Evolutionary conservation across 2,329 filamentous ascomycete species (phyloP).

Genomic region (Ceratocystis harringtonii): DNA sequence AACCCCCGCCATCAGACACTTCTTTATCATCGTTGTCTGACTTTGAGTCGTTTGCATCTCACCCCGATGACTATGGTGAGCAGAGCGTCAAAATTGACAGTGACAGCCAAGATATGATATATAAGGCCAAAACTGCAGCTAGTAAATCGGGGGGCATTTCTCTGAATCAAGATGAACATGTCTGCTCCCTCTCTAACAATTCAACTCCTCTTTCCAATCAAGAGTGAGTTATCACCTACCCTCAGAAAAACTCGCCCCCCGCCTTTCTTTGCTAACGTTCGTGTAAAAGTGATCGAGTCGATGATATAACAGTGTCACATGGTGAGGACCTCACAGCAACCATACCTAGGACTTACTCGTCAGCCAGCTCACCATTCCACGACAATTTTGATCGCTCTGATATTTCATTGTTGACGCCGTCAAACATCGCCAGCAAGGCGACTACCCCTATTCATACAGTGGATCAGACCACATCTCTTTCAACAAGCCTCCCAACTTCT

Average conservation of each 20-base stretch:
- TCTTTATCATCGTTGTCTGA: conserved; percentile 12
- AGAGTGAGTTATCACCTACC: neutral
- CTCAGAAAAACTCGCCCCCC: neutral
- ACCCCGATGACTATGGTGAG: neutral
- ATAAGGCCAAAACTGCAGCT: neutral
- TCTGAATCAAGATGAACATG: neutral
- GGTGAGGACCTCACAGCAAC: neutral
- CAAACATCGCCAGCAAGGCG: conserved; percentile 45
- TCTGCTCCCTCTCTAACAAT: neutral
- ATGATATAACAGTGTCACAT: neutral
- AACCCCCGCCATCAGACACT: conserved; percentile 6
- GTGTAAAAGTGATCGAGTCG: neutral
- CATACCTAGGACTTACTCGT: conserved; percentile 1
- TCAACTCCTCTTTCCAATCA: neutral
- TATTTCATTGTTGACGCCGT: conserved; percentile 35
- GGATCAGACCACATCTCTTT: conserved; percentile 20
- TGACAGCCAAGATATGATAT: neutral
- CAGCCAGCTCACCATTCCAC: conserved; percentile 29
- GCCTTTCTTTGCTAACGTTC: neutral
- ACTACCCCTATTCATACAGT: conserved; percentile 40
- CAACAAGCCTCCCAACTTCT: neutral
- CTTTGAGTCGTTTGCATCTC: conserved; percentile 10
- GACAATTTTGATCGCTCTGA: conserved; percentile 41
- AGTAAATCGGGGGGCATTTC: too few relatives aligned
- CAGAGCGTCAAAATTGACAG: neutral